Evolutionary conservation across 2,329 filamentous ascomycete species (phyloP), one percentile per base, ranked within the genome.

Genomic region (Pseudocercospora pini-densiflorae): DNA sequence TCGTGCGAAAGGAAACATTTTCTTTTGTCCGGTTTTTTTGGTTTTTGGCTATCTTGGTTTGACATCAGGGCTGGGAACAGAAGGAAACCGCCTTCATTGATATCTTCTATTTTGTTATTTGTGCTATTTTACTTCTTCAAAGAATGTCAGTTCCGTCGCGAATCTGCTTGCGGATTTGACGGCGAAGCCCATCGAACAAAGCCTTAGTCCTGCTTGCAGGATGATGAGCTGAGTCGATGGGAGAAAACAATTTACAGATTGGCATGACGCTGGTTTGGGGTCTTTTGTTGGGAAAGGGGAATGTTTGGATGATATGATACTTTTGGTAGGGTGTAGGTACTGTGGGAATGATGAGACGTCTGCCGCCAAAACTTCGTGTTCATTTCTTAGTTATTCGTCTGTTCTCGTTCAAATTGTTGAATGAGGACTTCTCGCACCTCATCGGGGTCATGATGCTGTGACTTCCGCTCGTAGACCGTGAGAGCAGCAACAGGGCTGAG

Each of bases 61-160:
- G n/a, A n/a, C n/a, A n/a, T n/a, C n/a, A n/a, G n/a, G n/a, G n/a
- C n/a, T n/a, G n/a, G n/a, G n/a, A n/a, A n/a, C n/a, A n/a, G n/a
- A 8, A 63, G 65, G 58, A 63, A 70, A 70, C 71, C 72, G 71
- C 72, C 72, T 74, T 73, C 70, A 70, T 70, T 63, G 51, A 54
- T 40, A 31, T 66, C 54, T 68, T 64, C 61, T 68, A 65, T 68
- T 45, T 65, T 55, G 33, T 27, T 12, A 36, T 62, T 58, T 53
- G 65, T 36, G 45, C 61, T 59, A 53, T 62, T 51, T 59, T 58
- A 47, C 57, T 63, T 66, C 61, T 54, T 61, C 49, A 36, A 23
- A 63, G 55, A 66, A 57, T 63, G 64, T 29, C 63, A 66, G 49
- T 66, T 66, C 61, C 64, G 61, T 66, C 61, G 64, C 64, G 36